phyloP scores from a whole-genome alignment of 495 filamentous ascomycete species.

The Lasiosphaeris hirsuta region DNA sequence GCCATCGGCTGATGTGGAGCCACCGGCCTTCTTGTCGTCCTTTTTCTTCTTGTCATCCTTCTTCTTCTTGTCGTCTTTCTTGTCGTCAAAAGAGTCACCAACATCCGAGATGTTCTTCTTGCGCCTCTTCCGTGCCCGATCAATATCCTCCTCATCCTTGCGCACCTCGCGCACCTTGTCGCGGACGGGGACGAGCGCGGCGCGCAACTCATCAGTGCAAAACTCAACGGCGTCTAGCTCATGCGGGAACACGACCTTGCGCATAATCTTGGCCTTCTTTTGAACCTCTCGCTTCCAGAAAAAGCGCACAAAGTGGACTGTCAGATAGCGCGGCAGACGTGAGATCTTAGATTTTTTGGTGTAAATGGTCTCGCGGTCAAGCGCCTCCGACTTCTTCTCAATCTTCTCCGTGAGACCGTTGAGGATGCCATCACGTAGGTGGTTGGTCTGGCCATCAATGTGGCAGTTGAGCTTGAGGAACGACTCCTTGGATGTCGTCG shows the following conservation, averaged over 20 bases:
- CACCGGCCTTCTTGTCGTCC: slow-evolving; percentile 39
- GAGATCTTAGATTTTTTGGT: slow-evolving; percentile 87
- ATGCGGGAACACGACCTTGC: slow-evolving; percentile 91
- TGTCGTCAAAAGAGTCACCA: slow-evolving; percentile 15
- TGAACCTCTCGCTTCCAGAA: slow-evolving; percentile 92
- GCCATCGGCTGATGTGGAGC: slow-evolving; percentile 15
- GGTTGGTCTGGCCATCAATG: slow-evolving; percentile 80
- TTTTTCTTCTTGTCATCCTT: slow-evolving; percentile 41
- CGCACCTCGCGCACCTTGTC: slow-evolving; percentile 94
- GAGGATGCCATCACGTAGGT: slow-evolving; percentile 80
- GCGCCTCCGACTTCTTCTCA: slow-evolving; percentile 75
- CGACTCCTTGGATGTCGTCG: slow-evolving; percentile 60
- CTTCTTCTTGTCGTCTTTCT: slow-evolving; percentile 27
- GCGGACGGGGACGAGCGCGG: slow-evolving; percentile 79
- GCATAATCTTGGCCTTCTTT: slow-evolving; percentile 99
- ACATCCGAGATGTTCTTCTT: slow-evolving; percentile 56
- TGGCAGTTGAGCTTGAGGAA: slow-evolving; percentile 97
- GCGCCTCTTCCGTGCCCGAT: slow-evolving; percentile 82
- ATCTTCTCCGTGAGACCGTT: slow-evolving; percentile 82
- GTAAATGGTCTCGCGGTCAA: slow-evolving; percentile 78
- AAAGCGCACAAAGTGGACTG: slow-evolving; percentile 96
- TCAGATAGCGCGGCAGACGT: slow-evolving; percentile 88
- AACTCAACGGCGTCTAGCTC: slow-evolving; percentile 94
- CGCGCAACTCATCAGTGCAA: slow-evolving; percentile 83
- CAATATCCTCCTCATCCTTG: slow-evolving; percentile 89